Conservation (phyloP, 805 yeast species). For the Metschnikowia orientalis region DNA sequence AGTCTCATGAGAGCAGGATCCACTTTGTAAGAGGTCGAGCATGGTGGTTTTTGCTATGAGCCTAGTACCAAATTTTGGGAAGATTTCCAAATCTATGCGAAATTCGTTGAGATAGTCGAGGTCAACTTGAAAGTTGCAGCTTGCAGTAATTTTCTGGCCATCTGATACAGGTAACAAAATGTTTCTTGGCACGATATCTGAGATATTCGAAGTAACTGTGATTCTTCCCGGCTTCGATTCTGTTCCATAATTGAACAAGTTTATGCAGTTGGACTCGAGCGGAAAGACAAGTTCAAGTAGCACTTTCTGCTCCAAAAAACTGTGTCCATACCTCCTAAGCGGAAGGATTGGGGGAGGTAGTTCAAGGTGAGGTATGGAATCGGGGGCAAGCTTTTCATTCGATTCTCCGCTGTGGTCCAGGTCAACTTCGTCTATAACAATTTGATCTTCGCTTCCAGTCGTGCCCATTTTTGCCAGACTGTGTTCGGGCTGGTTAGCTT, state of each 20-base stretch:
- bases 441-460: neutral
- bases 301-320: conserved; percentile 85
- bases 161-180: conserved; percentile 73
- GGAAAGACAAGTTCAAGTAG: conserved; percentile 74
- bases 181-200: conserved; percentile 86
- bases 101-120: conserved; percentile 58
- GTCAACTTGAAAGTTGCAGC: conserved; percentile 80
- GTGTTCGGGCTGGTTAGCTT: neutral
- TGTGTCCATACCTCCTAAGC: conserved; percentile 89
- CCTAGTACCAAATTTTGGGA: conserved; percentile 92
- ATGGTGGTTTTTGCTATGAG: conserved; percentile 86
- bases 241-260: conserved; percentile 39
- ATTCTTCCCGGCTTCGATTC: conserved; percentile 70
- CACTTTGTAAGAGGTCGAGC: conserved; percentile 46
- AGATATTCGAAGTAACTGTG: conserved; percentile 69
- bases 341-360: conserved; percentile 97
- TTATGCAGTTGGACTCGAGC: conserved; percentile 42
- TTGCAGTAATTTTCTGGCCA: conserved; percentile 41
- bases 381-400: conserved; percentile 39
- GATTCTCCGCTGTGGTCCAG: conserved; percentile 37
- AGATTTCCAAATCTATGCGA: conserved; percentile 79
- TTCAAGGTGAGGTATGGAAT: conserved; percentile 82
- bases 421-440: conserved; percentile 24
- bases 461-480: neutral
- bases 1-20: conserved; percentile 38